phyloP scores from a whole-genome alignment of 2,329 filamentous ascomycete species.

The Furcasterigmium furcatum region DNA sequence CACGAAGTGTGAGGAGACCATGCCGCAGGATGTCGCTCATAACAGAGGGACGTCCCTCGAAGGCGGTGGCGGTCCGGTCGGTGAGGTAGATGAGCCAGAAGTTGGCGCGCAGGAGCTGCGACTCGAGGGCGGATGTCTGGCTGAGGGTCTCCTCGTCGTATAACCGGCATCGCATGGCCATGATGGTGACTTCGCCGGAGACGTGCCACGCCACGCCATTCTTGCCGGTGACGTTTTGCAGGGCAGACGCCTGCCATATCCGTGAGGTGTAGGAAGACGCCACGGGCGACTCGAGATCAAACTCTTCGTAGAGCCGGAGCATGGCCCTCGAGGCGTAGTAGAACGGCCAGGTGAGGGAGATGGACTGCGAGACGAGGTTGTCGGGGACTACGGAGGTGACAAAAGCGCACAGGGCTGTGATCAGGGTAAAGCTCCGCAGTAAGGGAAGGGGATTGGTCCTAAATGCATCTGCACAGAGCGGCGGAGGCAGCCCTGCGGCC shows the following conservation, averaged over 20 bases:
- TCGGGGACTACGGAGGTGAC: neutral
- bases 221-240: conserved; percentile 8
- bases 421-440: conserved; percentile 3
- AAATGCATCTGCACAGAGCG: neutral
- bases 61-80: conserved; percentile 1
- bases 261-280: conserved; percentile 5
- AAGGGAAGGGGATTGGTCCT: neutral
- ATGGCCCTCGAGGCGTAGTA: conserved; percentile 7
- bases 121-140: neutral
- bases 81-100: conserved; percentile 9
- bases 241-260: conserved; percentile 6
- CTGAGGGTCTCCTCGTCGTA: conserved; percentile 5
- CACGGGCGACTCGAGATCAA: conserved; percentile 7
- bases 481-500: neutral
- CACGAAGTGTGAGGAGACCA: neutral
- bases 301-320: conserved; percentile 6
- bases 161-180: conserved; percentile 4
- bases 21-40: neutral
- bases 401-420: conserved; percentile 7
- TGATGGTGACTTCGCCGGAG: conserved; percentile 2
- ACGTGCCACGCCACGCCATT: conserved; percentile 5
- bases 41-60: neutral
- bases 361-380: neutral
- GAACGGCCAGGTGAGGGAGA: conserved; percentile 18
- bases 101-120: conserved; percentile 5